These are phyloP conservation scores for Penicillium mononematosum DNA, from an alignment of 495 filamentous ascomycete genomes.

Conservation along the genomic window DNA sequence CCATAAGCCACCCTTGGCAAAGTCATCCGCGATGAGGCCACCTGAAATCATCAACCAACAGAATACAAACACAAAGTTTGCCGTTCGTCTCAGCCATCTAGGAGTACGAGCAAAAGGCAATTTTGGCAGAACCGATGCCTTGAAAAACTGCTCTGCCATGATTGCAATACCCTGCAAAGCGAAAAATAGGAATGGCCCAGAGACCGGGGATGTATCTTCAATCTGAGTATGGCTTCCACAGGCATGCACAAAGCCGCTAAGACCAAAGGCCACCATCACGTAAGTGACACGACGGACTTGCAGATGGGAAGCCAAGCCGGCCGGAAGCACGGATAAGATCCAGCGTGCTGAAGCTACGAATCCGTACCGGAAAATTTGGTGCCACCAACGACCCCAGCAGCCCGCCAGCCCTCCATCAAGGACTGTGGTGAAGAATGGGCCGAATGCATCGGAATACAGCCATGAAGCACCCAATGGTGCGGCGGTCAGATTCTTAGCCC, in stretches of 20 bases:
- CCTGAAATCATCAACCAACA: constrained; percentile 60
- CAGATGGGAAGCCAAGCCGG: constrained; percentile 11
- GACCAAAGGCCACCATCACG: constrained; percentile 52
- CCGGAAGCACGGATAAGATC: constrained; percentile 43
- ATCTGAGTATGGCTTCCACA: constrained; percentile 55
- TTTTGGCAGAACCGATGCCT: constrained; percentile 23
- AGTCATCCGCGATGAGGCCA: constrained; percentile 58
- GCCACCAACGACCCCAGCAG: constrained; percentile 85
- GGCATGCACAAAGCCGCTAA: constrained; percentile 61
- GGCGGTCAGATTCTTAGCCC: constrained; percentile 34
- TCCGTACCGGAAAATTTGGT: constrained; percentile 76
- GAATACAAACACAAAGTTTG: constrained; percentile 53
- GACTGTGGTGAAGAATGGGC: constrained; percentile 52
- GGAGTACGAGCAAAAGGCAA: constrained; percentile 33
- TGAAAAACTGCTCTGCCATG: constrained; percentile 44
- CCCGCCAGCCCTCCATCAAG: constrained; percentile 68
- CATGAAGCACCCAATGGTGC: constrained; percentile 57
- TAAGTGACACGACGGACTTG: constrained; percentile 26
- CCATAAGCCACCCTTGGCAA: constrained; percentile 60
- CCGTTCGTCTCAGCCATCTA: constrained; percentile 38
- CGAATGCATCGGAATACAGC: constrained; percentile 65
- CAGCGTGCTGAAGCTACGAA: constrained; percentile 60
- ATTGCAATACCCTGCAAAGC: constrained; percentile 56
- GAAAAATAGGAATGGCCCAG: constrained; percentile 55
- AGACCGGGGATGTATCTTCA: constrained; percentile 40